Conservation (phyloP, 2,329 filamentous ascomycete genomes). For the Diplodia corticola region DNA sequence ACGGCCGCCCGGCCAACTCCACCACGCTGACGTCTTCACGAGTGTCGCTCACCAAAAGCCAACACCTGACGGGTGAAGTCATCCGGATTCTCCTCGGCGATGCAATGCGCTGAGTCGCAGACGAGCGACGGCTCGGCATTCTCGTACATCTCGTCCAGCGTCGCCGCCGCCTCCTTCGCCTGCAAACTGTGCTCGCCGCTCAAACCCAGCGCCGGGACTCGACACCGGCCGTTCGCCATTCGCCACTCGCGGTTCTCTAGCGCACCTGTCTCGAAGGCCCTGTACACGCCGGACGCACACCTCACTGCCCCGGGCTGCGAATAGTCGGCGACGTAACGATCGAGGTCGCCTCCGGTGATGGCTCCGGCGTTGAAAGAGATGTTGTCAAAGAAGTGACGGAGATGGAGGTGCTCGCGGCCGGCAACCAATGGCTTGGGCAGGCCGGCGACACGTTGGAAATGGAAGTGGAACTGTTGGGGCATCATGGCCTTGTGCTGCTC, state of each 20-base stretch:
- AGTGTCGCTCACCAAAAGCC: conserved; percentile 27
- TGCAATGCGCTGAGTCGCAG: conserved; percentile 30
- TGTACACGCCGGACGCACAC: conserved; percentile 36
- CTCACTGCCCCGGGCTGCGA: conserved; percentile 38
- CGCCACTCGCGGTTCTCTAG: conserved; percentile 31
- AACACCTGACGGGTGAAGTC: conserved; percentile 29
- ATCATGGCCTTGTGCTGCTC: conserved; percentile 34
- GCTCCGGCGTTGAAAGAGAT: conserved; percentile 39
- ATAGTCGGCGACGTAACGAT: conserved; percentile 43
- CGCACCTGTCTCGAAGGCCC: conserved; percentile 38
- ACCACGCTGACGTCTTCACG: neutral
- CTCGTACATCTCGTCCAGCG: conserved; percentile 30
- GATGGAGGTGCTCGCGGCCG: conserved; percentile 44
- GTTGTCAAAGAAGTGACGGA: conserved; percentile 48
- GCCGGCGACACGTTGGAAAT: conserved; percentile 44
- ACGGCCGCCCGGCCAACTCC: neutral
- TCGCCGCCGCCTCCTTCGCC: conserved; percentile 27
- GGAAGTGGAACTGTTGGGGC: conserved; percentile 43
- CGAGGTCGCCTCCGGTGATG: conserved; percentile 40
- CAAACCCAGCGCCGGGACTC: conserved; percentile 32
- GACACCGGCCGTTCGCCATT: conserved; percentile 29
- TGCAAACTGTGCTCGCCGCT: conserved; percentile 30
- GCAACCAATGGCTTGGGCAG: conserved; percentile 43
- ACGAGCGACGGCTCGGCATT: conserved; percentile 27
- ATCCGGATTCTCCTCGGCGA: conserved; percentile 31